Evolutionary conservation across 179 eudicot genomes (phyloP).

Genomic region (Patellifolia procumbens): DNA sequence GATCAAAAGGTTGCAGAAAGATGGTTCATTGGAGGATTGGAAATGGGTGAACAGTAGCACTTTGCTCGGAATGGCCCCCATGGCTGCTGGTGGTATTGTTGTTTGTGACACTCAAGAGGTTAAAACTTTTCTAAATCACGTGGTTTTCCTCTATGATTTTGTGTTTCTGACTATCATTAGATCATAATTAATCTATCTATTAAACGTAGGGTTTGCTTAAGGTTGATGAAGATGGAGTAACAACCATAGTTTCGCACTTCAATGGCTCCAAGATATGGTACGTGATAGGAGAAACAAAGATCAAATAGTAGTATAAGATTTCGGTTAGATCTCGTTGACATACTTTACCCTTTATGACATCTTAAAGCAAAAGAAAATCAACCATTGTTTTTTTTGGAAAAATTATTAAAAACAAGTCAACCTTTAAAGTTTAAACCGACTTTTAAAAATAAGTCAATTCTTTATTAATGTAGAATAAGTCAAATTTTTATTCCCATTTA

Average conservation of each 20-base stretch:
- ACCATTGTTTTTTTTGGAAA: no score
- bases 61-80: conserved; percentile 54
- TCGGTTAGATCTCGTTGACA: no score
- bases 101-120: conserved; percentile 55
- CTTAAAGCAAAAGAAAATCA: no score
- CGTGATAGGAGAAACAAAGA: neutral
- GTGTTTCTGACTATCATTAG: neutral
- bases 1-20: conserved; percentile 58
- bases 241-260: conserved; percentile 51
- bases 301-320: no score
- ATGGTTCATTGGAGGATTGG: conserved; percentile 75
- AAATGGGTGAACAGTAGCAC: conserved; percentile 38
- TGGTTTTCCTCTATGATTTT: neutral
- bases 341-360: no score
- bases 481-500: no score
- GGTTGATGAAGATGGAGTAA: conserved; percentile 67
- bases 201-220: conserved; percentile 65
- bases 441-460: no score
- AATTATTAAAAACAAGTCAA: no score
- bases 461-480: no score
- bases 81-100: conserved; percentile 48
- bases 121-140: no score
- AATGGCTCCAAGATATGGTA: conserved; percentile 57
- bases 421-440: no score
- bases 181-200: neutral